Evolutionary conservation across 352 stramenopile species (phyloP).

Genomic region (Phytophthora palmivora): DNA sequence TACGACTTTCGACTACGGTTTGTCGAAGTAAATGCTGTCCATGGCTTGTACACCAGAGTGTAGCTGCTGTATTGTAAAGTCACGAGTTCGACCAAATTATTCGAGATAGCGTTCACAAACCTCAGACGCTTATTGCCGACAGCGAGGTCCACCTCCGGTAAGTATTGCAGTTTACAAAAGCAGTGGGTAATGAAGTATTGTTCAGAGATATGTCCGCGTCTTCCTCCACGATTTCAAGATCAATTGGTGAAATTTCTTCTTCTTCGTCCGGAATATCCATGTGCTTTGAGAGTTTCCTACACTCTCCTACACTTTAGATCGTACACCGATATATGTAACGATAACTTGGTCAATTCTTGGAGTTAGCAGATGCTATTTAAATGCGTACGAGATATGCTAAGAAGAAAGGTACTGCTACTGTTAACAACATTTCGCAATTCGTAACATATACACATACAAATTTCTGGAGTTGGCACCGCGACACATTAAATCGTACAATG

Average conservation of each 20-base stretch:
- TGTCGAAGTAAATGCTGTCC: slow-evolving; percentile 84
- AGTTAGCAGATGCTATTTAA: too few relatives aligned
- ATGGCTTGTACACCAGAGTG: slow-evolving; percentile 63
- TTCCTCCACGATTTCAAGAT: slow-evolving; percentile 41
- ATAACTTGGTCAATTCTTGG: too few relatives aligned
- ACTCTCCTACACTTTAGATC: too few relatives aligned
- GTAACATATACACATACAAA: too few relatives aligned
- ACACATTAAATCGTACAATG: too few relatives aligned
- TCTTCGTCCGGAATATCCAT: slow-evolving; percentile 27
- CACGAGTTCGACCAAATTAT: slow-evolving; percentile 78
- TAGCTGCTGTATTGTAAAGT: slow-evolving; percentile 47
- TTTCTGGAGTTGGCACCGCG: too few relatives aligned
- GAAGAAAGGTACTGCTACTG: too few relatives aligned
- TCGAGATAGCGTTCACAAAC: slow-evolving; percentile 81
- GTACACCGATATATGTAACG: too few relatives aligned
- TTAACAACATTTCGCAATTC: too few relatives aligned
- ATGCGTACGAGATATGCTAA: too few relatives aligned
- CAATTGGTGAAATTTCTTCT: slow-evolving; percentile 23
- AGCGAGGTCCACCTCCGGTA: slow-evolving; percentile 60
- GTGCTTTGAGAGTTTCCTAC: slow-evolving; percentile 17
- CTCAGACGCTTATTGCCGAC: slow-evolving; percentile 66
- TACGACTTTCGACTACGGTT: slow-evolving; percentile 52
- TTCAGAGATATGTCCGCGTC: slow-evolving; percentile 60
- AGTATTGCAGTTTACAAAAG: slow-evolving; percentile 83
- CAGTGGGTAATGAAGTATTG: slow-evolving; percentile 70